Evolutionary conservation across 78 protist genomes (phyloP).

Genomic region (Polysphondylium violaceum): DNA sequence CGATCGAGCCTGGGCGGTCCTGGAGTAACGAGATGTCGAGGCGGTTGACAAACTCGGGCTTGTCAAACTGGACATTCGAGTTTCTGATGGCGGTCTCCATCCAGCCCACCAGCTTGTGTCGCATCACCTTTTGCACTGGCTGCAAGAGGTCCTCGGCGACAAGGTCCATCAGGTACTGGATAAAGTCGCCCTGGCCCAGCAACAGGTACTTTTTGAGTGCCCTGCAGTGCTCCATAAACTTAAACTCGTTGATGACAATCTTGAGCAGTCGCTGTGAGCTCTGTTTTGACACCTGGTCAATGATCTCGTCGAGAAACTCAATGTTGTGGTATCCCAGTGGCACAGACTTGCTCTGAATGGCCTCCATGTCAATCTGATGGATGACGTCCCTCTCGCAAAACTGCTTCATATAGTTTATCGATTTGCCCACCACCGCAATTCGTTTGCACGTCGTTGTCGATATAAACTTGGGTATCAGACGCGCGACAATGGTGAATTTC

Average conservation of each 20-base stretch:
- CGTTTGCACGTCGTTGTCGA: neutral
- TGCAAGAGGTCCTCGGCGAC: constrained; percentile 70
- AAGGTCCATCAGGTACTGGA: constrained; percentile 85
- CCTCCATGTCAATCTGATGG: neutral
- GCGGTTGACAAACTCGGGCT: constrained; percentile 46
- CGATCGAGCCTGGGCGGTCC: constrained; percentile 9
- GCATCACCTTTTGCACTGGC: constrained; percentile 48
- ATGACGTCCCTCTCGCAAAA: constrained; percentile 31
- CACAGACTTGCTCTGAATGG: neutral
- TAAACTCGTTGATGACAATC: constrained; percentile 57
- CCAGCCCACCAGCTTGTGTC: constrained; percentile 60
- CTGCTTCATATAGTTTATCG: constrained; percentile 85
- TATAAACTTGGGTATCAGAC: constrained; percentile 35
- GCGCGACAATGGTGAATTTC: constrained; percentile 4
- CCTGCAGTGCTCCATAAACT: constrained; percentile 58
- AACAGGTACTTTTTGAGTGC: constrained; percentile 83
- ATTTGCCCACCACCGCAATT: constrained; percentile 83
- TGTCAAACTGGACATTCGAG: constrained; percentile 58
- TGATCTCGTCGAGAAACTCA: neutral
- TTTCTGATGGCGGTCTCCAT: constrained; percentile 79
- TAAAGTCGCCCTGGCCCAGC: constrained; percentile 92
- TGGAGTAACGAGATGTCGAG: constrained; percentile 78
- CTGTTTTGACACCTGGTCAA: constrained; percentile 14
- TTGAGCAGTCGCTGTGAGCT: constrained; percentile 25
- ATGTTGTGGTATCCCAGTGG: neutral